Base-by-base conservation (phyloP, 352 stramenopile species). In the Pythium apleroticum region DNA sequence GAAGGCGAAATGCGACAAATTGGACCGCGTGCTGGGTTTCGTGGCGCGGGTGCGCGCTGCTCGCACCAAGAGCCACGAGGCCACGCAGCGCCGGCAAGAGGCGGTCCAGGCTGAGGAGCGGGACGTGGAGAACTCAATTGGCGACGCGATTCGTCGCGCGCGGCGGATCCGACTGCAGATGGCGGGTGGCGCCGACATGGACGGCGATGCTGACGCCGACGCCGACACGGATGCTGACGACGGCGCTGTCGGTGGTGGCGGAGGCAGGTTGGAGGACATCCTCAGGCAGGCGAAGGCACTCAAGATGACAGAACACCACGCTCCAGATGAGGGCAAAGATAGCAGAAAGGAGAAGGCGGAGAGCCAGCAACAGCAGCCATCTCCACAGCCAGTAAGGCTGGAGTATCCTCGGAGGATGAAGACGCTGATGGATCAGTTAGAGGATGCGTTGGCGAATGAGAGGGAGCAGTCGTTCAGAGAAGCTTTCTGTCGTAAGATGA, bases 351-450 rank as follows among this genome's bases (percentile, higher is more conserved):
- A 19, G 22, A 14, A 52, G 3, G 5, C n/a, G 12, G 8, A 4
- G 48, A 57, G 6, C 25, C 37, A 56, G 9, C 52, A n/a, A n/a
- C n/a, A 14, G n/a, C 41, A 48, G 52, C n/a, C 31, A 5, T 52
- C 50, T 19, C 25, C 28, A 43, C 52, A 31, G 1, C 19, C 19
- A 27, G 17, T 45, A 27, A 54, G 64, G 35, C n/a, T 91, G 25
- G 65, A 83, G 57, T 86, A 87, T 49, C 80, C 75, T n/a, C 71
- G 68, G 19, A 73, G 77, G 17, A 63, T 89, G 50, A 84, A 81
- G 52, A 46, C 59, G 22, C 30, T 86, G 57, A 67, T 89, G 52
- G 69, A 70, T 24, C 68, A 80, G 12, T 41, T 86, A 1, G 53
- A 71, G 11, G 76, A 83, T 10, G 46, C 75, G 43, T 55, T 63